Percentiles rank a stretch among this genome's conserved stretches.
These are phyloP conservation scores for Phymatotrichopsis omnivora DNA, from an alignment of 2,329 filamentous ascomycete genomes.

Conservation along the genomic window DNA sequence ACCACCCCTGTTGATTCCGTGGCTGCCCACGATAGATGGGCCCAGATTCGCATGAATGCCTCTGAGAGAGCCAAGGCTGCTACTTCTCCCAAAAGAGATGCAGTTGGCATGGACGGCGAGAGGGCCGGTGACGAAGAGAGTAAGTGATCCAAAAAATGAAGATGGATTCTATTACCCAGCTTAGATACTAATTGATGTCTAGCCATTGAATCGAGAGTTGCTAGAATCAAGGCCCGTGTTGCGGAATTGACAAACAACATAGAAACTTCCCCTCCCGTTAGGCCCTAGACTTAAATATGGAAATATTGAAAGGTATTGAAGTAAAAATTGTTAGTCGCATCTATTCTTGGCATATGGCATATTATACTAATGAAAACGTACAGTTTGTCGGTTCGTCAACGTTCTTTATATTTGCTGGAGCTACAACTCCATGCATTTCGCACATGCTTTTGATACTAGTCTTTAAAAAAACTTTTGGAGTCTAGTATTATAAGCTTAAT, in stretches of 20 bases:
- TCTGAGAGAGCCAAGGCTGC: slow-evolving; percentile 61
- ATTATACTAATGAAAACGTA: neutral
- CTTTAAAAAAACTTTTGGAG: neutral
- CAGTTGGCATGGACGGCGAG: slow-evolving; percentile 55
- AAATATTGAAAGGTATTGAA: slow-evolving; percentile 1
- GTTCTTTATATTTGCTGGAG: neutral
- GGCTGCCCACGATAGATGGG: slow-evolving; percentile 70
- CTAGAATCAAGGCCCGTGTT: slow-evolving; percentile 93
- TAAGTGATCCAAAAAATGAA: slow-evolving; percentile 46
- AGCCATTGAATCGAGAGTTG: slow-evolving; percentile 94
- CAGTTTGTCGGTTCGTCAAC: neutral
- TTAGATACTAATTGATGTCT: slow-evolving; percentile 29
- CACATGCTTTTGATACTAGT: neutral
- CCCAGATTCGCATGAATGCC: slow-evolving; percentile 89
- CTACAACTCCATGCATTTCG: neutral
- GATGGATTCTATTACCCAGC: slow-evolving; percentile 30
- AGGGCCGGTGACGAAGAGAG: slow-evolving; percentile 94
- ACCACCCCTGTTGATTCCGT: slow-evolving; percentile 28
- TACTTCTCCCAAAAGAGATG: slow-evolving; percentile 39
- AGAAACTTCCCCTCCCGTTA: slow-evolving; percentile 41
- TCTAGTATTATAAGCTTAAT: neutral
- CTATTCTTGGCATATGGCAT: neutral
- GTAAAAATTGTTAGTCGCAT: neutral
- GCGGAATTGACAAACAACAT: slow-evolving; percentile 85
- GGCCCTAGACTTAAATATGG: too few relatives aligned